A percentile compares a stretch with the other conserved stretches of the same genome.
Evolutionary conservation across 2,329 filamentous ascomycete genomes (phyloP).

Genomic region (Ilyonectria sp.): DNA sequence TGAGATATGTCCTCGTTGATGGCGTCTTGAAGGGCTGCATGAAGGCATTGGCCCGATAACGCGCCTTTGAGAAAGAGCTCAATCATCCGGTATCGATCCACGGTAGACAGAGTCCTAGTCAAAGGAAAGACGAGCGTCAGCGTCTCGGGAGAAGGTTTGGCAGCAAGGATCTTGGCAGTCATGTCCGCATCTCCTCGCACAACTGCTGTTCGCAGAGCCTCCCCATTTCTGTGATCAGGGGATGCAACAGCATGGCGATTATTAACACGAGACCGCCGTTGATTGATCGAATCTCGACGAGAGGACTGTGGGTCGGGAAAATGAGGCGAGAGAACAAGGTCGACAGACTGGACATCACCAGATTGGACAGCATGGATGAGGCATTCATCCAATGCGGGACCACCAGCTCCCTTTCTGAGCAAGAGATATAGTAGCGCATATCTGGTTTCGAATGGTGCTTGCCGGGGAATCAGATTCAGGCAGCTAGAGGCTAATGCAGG

Average conservation of each 20-base stretch:
- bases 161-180: conserved; percentile 62
- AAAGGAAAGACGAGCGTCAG: conserved; percentile 65
- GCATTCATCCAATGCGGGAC: conserved; percentile 62
- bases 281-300: conserved; percentile 35
- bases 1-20: conserved; percentile 63
- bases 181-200: conserved; percentile 61
- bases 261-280: conserved; percentile 48
- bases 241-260: conserved; percentile 67
- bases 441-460: conserved; percentile 62
- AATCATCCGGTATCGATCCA: conserved; percentile 64
- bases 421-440: conserved; percentile 61
- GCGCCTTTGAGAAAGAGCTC: conserved; percentile 66
- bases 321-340: conserved; percentile 65
- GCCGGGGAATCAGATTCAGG: conserved; percentile 64
- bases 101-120: conserved; percentile 59
- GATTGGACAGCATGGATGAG: conserved; percentile 65
- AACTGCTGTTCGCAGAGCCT: conserved; percentile 66
- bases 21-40: conserved; percentile 67
- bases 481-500: conserved; percentile 65
- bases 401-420: conserved; percentile 66
- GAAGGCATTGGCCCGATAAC: conserved; percentile 62
- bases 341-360: conserved; percentile 63
- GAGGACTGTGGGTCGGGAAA: conserved; percentile 55
- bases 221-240: conserved; percentile 65
- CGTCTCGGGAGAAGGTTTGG: conserved; percentile 63